Percentiles rank a stretch among this genome's conserved stretches.
Evolutionary conservation across 2,329 filamentous ascomycete species (phyloP).

Genomic region (Pseudogymnoascus sp.): DNA sequence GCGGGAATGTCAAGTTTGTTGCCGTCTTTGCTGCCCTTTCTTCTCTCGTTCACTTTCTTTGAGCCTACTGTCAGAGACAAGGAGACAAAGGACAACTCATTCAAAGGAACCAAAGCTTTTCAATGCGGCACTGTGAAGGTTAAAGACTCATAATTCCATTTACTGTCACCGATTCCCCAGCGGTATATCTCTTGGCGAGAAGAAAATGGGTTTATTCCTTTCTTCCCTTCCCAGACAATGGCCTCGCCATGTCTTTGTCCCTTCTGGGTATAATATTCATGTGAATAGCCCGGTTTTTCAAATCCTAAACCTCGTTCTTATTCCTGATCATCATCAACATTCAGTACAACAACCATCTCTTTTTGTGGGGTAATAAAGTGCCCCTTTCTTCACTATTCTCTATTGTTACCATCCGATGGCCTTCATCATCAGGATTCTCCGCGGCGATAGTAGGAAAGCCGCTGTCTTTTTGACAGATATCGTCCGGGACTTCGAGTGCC

Average conservation of each 20-base stretch:
- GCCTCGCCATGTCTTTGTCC: neutral
- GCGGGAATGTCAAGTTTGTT: neutral
- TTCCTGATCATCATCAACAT: neutral
- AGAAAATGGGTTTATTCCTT: neutral
- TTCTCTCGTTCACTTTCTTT: neutral
- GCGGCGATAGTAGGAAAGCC: neutral
- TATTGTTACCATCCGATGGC: neutral
- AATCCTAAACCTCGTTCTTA: neutral
- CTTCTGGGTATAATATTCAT: neutral
- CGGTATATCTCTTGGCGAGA: neutral
- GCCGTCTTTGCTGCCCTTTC: neutral
- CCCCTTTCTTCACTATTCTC: neutral
- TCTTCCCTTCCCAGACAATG: neutral
- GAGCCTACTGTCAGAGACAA: neutral
- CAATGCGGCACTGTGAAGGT: neutral
- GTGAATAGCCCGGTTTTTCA: neutral
- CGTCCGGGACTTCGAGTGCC: neutral
- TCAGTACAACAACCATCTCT: neutral
- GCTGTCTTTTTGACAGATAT: neutral
- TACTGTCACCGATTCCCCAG: neutral
- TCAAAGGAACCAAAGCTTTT: neutral
- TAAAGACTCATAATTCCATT: neutral
- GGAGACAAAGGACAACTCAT: neutral
- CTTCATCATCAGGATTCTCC: neutral
- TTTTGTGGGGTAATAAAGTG: neutral